Evolutionary conservation across 225 moss, liverwort and hornwort genomes (phyloP), one percentile per base, ranked within the genome.

Genomic region (Physcomitrium patens): DNA sequence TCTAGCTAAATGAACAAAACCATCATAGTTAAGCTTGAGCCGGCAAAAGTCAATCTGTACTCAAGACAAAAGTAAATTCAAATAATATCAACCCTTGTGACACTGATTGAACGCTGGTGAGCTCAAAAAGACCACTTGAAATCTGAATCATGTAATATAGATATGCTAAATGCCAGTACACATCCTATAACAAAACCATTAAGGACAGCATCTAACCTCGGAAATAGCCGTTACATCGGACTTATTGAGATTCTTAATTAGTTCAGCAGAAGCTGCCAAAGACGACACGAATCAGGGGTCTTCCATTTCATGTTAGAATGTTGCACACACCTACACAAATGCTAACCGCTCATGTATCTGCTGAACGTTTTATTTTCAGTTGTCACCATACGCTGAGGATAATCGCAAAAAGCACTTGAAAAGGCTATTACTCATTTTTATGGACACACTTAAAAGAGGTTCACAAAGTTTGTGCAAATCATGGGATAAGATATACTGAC

Each of bases 221-320:
- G 83, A 75, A 31, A 82, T 26, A 73, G 89, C 86, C 55, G 83
- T 86, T 48, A 89, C 65, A 13, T 89, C 89, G 60, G 79, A 76
- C 74, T 83, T 89, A 50, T 84, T 86, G 20, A 84, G 81, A 57
- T 77, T 82, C 78, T 81, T 84, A 24, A 81, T 65, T 67, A 82
- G 84, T 60, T 76, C 84, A 75, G 89, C 75, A 78, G 67, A 74
- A 63, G 86, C 89, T 89, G 84, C 69, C 73, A 78, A 72, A 64
- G 49, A 77, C 49, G 47, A 78, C 69, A 37, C 46, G 77, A 22
- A 78, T 81, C 62, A 84, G 66, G 49, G 44, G 24, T 42, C 45
- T 56, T 53, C 67, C 71, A 70, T 24, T 42, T 1, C 3, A 19
- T 48, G 19, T 56, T 62, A 75, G 53, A 62, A 75, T 52, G 10